Conservation (phyloP, 2,329 filamentous ascomycete species). For the Penicillium paneum region DNA sequence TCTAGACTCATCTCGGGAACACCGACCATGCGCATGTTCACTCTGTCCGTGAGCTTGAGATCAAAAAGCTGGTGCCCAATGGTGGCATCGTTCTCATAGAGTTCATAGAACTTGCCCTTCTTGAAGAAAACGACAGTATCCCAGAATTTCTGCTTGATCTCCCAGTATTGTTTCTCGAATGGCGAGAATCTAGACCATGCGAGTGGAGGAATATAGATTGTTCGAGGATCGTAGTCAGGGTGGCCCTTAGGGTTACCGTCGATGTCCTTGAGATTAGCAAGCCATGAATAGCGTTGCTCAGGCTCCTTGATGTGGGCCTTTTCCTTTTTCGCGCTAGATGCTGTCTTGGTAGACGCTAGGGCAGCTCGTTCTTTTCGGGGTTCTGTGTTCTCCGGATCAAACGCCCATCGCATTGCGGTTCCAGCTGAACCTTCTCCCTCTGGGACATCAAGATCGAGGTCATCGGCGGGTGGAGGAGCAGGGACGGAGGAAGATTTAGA, state of each 20-base stretch:
- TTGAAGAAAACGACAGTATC: slow-evolving; percentile 99
- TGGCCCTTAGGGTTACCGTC: slow-evolving; percentile 74
- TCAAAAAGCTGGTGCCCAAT: slow-evolving; percentile 96
- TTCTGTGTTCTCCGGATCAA: slow-evolving; percentile 59
- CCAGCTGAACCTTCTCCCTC: slow-evolving; percentile 58
- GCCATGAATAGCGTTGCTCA: slow-evolving; percentile 83
- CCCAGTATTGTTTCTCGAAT: slow-evolving; percentile 98
- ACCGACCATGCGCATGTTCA: slow-evolving; percentile 99
- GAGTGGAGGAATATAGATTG: slow-evolving; percentile 79
- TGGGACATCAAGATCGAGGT: slow-evolving; percentile 54
- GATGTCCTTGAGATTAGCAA: slow-evolving; percentile 79
- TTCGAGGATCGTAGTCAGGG: slow-evolving; percentile 86
- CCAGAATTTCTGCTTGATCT: slow-evolving; percentile 97
- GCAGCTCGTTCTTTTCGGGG: slow-evolving; percentile 49
- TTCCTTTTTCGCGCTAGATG: slow-evolving; percentile 44
- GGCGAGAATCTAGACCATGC: slow-evolving; percentile 82
- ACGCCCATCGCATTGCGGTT: slow-evolving; percentile 79
- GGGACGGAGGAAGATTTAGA: slow-evolving; percentile 38
- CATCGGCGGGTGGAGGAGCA: slow-evolving; percentile 53
- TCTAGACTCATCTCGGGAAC: slow-evolving; percentile 95
- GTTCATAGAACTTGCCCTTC: slow-evolving; percentile 98
- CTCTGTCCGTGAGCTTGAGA: slow-evolving; percentile 92
- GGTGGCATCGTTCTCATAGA: slow-evolving; percentile 96
- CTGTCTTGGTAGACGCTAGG: slow-evolving; percentile 34
- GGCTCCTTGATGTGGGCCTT: slow-evolving; percentile 81